These are phyloP conservation scores for Cajanus cajan DNA, from an alignment of 306 rosid species.

Conservation along the genomic window DNA sequence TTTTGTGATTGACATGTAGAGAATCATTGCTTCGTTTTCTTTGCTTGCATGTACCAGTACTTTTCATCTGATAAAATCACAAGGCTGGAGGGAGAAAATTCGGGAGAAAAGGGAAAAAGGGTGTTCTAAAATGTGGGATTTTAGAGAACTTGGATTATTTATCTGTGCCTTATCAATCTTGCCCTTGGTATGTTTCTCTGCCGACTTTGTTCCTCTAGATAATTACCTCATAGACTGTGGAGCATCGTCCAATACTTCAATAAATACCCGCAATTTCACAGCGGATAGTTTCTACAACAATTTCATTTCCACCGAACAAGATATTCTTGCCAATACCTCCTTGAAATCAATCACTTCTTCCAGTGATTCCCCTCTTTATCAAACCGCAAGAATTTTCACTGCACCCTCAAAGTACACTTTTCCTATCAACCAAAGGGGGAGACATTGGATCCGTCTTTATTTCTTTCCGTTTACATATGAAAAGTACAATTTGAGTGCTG, in stretches of 20 bases:
- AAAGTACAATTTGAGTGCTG: constrained; percentile 49
- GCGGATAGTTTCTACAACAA: constrained; percentile 60
- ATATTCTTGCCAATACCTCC: constrained; percentile 54
- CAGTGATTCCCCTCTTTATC: constrained; percentile 52
- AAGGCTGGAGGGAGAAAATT: neutral
- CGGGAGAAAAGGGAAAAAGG: neutral
- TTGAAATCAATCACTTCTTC: constrained; percentile 42
- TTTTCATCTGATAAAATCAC: neutral
- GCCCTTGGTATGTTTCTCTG: constrained; percentile 48
- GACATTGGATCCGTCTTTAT: constrained; percentile 95
- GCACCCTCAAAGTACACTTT: constrained; percentile 66
- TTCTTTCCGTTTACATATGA: constrained; percentile 61
- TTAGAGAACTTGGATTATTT: constrained; percentile 34
- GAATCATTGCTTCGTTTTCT: constrained; percentile 10
- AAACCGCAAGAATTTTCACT: constrained; percentile 74
- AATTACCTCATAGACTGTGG: constrained; percentile 92
- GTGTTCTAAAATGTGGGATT: constrained; percentile 39
- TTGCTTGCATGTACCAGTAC: constrained; percentile 12
- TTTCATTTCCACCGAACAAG: constrained; percentile 60
- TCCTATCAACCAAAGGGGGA: constrained; percentile 52
- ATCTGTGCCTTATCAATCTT: constrained; percentile 47
- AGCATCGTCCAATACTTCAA: constrained; percentile 52
- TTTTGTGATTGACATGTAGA: constrained; percentile 15
- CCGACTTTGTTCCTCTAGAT: constrained; percentile 56
- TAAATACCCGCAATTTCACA: constrained; percentile 56